Percentiles rank a stretch among this genome's conserved stretches.
Conservation (phyloP, 306 rosid genomes). For the Castanopsis chinensis region DNA sequence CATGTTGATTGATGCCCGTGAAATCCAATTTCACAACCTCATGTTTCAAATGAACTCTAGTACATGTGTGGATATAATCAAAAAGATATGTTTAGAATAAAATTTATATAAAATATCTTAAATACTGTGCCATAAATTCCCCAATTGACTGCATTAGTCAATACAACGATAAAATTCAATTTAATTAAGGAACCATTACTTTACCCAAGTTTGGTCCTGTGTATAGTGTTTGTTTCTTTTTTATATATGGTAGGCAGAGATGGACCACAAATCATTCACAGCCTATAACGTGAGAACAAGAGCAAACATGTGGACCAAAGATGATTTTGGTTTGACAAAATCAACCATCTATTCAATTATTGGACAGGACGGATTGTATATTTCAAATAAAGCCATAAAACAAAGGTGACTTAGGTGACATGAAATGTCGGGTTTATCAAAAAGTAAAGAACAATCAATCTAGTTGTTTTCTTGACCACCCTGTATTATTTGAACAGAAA, state of each 20-base stretch:
- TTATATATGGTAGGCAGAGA: not conserved
- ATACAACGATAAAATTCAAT: too few relatives aligned
- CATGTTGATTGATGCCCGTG: too few relatives aligned
- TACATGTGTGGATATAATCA: too few relatives aligned
- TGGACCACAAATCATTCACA: not conserved
- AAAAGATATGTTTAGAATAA: too few relatives aligned
- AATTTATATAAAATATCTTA: too few relatives aligned
- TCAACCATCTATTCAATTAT: not conserved
- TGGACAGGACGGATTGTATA: not conserved
- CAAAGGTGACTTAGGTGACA: not conserved
- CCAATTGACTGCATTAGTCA: too few relatives aligned
- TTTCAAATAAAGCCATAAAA: not conserved
- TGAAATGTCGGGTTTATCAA: too few relatives aligned
- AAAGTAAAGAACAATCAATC: not conserved
- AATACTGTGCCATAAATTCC: too few relatives aligned
- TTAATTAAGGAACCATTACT: too few relatives aligned
- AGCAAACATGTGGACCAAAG: not conserved
- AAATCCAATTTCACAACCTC: not conserved
- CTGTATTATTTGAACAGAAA: not conserved
- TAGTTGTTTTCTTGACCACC: not conserved
- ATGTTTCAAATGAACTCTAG: too few relatives aligned
- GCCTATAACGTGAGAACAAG: not conserved
- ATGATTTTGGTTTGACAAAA: not conserved
- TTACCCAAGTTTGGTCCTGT: too few relatives aligned
- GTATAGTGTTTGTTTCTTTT: too few relatives aligned